Base-by-base conservation (phyloP, 306 rosid species). In the Oemleria cerasiformis region DNA sequence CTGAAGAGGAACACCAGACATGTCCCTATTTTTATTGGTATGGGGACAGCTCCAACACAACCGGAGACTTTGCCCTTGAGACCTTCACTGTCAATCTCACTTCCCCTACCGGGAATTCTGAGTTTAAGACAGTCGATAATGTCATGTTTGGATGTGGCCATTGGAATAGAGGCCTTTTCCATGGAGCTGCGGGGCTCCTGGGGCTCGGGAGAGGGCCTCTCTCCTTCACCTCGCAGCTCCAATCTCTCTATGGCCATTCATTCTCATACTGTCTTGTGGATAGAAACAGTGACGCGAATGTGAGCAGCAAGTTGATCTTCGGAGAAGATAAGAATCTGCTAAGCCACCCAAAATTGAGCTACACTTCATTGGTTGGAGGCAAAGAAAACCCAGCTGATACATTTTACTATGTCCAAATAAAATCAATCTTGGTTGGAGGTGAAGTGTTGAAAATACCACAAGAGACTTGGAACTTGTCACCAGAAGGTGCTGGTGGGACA, bases 71-170 rank as follows among this genome's bases (percentile, higher is more conserved):
- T 67, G 80, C 96, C 1, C 47, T 84, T 9, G 99, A 94, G 34
- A 85, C 96, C 7, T 94, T 94, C 63, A 91, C 97, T 0, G 96
- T 94, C 39, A 94, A 94, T 76, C 91, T 94, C 45, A 94, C 97
- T 6, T 41, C 84, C 1, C 50, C 68, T 57, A 16, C 21, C 0
- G 91, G 94, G 40, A 76, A 82, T 19, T 73, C 95, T 2, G 90
- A 85, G 43, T 59, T 79, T 5, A 83, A 66, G 43, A 87, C 23
- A 19, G 99, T 88, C 39, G 92, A 89, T 75, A 82, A 88, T 81
- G 86, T 94, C 61, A 91, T 94, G 99, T 94, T 94, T 61, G 97
- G 99, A 12, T 94, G 99, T 68, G 99, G 99, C 6, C 99, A 94
- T 81, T 94, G 99, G 99, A 94, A 94, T 79, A 82, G 99, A 84